phyloP scores from a whole-genome alignment of 345 rosid genomes.

The Turnera subulata region DNA sequence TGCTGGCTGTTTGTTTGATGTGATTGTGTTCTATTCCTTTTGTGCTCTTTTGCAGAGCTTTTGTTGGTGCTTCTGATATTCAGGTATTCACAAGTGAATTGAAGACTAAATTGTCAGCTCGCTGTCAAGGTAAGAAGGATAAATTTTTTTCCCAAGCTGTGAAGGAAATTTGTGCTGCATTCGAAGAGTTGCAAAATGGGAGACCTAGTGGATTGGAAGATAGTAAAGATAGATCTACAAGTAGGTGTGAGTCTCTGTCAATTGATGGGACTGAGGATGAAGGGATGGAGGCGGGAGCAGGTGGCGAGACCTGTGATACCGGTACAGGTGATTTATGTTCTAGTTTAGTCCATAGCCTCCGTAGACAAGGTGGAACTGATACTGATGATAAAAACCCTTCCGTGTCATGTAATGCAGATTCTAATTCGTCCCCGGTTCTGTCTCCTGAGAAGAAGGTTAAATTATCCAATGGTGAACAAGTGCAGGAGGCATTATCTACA shows the following conservation, averaged over 20 bases:
- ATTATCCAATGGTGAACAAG: conserved; percentile 31
- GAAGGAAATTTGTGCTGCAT: conserved; percentile 73
- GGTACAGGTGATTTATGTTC: conserved; percentile 33
- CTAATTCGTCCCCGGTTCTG: conserved; percentile 30
- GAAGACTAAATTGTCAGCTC: conserved; percentile 54
- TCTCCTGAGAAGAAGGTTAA: conserved; percentile 41
- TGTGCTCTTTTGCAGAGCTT: conserved; percentile 54
- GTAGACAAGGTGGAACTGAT: conserved; percentile 32
- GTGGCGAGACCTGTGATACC: conserved; percentile 30
- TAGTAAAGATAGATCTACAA: conserved; percentile 36
- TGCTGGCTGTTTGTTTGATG: too few species aligned
- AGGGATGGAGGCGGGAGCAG: conserved; percentile 31
- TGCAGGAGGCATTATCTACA: conserved; percentile 26
- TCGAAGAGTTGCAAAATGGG: conserved; percentile 57
- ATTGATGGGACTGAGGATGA: conserved; percentile 40
- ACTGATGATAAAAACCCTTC: conserved; percentile 47
- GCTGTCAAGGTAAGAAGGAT: conserved; percentile 66
- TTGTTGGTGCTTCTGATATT: conserved; percentile 76
- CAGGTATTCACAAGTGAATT: conserved; percentile 75
- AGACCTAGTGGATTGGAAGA: conserved; percentile 39
- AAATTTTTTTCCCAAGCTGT: conserved; percentile 80
- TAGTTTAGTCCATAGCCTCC: conserved; percentile 34
- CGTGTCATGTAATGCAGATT: conserved; percentile 30
- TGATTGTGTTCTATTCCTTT: conserved; percentile 18
- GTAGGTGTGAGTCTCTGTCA: conserved; percentile 36